A percentile compares a stretch with the other conserved stretches of the same genome.
Conservation (phyloP, 306 rosid species). For the Rosa persica region DNA sequence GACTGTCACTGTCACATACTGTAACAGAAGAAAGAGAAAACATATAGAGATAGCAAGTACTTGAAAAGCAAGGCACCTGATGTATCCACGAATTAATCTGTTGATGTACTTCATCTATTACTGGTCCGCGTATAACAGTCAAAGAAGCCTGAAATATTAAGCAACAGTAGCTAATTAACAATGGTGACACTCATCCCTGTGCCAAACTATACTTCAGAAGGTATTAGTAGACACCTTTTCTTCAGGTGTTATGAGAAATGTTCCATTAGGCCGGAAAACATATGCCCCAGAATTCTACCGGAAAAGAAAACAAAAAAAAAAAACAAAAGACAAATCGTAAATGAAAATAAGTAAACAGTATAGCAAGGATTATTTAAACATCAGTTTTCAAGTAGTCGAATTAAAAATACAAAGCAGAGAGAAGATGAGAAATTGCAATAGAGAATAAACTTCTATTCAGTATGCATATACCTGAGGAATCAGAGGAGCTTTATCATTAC, state of each 20-base stretch:
- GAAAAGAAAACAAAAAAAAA: not conserved
- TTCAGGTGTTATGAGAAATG: slow-evolving; percentile 40
- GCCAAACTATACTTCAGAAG: slow-evolving; percentile 11
- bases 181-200: not conserved
- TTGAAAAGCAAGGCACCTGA: slow-evolving; percentile 40
- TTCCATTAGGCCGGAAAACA: slow-evolving; percentile 59
- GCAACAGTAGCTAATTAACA: slow-evolving; percentile 11
- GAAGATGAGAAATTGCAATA: not conserved
- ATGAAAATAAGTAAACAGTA: not conserved
- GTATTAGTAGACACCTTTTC: slow-evolving; percentile 34
- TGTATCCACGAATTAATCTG: slow-evolving; percentile 51
- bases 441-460: not conserved
- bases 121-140: slow-evolving; percentile 47
- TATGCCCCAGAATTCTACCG: slow-evolving; percentile 54
- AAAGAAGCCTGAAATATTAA: slow-evolving; percentile 39
- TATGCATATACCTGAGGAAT: slow-evolving; percentile 46
- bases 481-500: slow-evolving; percentile 41
- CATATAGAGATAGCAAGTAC: slow-evolving; percentile 14
- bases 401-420: not conserved
- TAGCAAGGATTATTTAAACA: not conserved
- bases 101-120: slow-evolving; percentile 57
- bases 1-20: slow-evolving; percentile 18
- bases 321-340: not conserved
- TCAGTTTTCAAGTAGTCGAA: slow-evolving; percentile 8
- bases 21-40: slow-evolving; percentile 19